A percentile compares a stretch with the other conserved stretches of the same genome.
phyloP scores from a whole-genome alignment of 352 stramenopile genomes.

The Pythium myriotylum region DNA sequence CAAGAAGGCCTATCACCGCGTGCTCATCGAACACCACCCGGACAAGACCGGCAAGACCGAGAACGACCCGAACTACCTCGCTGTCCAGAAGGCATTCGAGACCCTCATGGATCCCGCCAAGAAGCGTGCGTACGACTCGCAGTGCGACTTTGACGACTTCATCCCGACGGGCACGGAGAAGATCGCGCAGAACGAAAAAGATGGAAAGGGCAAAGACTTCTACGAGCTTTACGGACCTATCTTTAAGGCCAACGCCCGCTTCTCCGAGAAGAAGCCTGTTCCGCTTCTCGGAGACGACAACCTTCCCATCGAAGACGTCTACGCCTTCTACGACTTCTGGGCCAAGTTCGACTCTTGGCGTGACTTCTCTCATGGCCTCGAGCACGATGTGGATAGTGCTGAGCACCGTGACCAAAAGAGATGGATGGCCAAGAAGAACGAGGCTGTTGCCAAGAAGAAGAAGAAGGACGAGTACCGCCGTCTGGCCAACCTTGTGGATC shows the following conservation, averaged over 20 bases:
- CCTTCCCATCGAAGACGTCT: constrained; percentile 65
- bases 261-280: constrained; percentile 83
- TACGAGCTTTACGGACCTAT: constrained; percentile 86
- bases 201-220: constrained; percentile 74
- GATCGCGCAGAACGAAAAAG: constrained; percentile 67
- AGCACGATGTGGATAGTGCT: constrained; percentile 84
- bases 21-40: constrained; percentile 87
- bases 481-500: constrained; percentile 80
- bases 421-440: constrained; percentile 90
- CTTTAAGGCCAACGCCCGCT: constrained; percentile 76
- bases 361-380: constrained; percentile 81
- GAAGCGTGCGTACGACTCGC: constrained; percentile 85
- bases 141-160: constrained; percentile 87
- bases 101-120: constrained; percentile 83
- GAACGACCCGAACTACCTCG: constrained; percentile 89
- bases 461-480: constrained; percentile 89
- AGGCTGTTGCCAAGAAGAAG: constrained; percentile 83
- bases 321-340: constrained; percentile 91
- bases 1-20: constrained; percentile 89
- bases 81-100: constrained; percentile 81
- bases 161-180: constrained; percentile 80
- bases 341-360: constrained; percentile 88
- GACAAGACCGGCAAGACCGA: constrained; percentile 90
- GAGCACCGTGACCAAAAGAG: constrained; percentile 88
- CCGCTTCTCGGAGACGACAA: constrained; percentile 66